A percentile compares a stretch with the other conserved stretches of the same genome.
Conservation (phyloP, 495 filamentous ascomycete species). For the Jackrogersella minutella region DNA sequence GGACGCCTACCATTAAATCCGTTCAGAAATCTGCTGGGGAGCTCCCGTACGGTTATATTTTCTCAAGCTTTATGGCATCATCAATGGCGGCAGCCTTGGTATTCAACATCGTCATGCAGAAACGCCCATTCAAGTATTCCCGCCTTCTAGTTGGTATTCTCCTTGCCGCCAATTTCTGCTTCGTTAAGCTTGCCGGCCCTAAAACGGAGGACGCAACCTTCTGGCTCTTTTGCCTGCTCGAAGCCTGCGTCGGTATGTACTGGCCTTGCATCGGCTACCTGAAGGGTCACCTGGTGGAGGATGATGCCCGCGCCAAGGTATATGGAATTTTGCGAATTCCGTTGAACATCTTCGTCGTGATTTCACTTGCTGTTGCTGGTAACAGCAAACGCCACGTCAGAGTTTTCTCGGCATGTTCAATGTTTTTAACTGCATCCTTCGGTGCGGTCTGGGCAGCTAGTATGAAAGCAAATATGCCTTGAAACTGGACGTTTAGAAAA, state of each 20-base stretch:
- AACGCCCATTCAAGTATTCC: slow-evolving; percentile 37
- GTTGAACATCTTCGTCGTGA: slow-evolving; percentile 63
- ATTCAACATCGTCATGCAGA: slow-evolving; percentile 52
- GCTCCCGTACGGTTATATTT: slow-evolving; percentile 65
- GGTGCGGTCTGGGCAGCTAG: slow-evolving; percentile 41
- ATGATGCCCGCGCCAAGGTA: slow-evolving; percentile 58
- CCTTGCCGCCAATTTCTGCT: slow-evolving; percentile 47
- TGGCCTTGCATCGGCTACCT: slow-evolving; percentile 60
- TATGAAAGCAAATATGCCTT: slow-evolving; percentile 40
- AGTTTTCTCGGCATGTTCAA: slow-evolving; percentile 51
- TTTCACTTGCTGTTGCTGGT: slow-evolving; percentile 54
- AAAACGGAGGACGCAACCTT: slow-evolving; percentile 55
- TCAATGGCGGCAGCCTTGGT: slow-evolving; percentile 59
- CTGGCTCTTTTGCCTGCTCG: slow-evolving; percentile 63
- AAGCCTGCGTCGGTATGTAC: slow-evolving; percentile 62
- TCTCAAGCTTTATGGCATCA: slow-evolving; percentile 64
- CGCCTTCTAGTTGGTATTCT: slow-evolving; percentile 50
- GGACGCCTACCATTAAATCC: slow-evolving; percentile 58
- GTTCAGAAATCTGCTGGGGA: slow-evolving; percentile 43
- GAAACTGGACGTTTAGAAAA: neutral
- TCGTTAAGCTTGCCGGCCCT: slow-evolving; percentile 50
- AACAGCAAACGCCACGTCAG: slow-evolving; percentile 47
- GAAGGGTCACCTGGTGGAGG: slow-evolving; percentile 59
- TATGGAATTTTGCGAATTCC: slow-evolving; percentile 61
- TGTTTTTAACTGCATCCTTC: slow-evolving; percentile 45